phyloP scores from a whole-genome alignment of 2,329 filamentous ascomycete species.

The Laburnicola sp. region DNA sequence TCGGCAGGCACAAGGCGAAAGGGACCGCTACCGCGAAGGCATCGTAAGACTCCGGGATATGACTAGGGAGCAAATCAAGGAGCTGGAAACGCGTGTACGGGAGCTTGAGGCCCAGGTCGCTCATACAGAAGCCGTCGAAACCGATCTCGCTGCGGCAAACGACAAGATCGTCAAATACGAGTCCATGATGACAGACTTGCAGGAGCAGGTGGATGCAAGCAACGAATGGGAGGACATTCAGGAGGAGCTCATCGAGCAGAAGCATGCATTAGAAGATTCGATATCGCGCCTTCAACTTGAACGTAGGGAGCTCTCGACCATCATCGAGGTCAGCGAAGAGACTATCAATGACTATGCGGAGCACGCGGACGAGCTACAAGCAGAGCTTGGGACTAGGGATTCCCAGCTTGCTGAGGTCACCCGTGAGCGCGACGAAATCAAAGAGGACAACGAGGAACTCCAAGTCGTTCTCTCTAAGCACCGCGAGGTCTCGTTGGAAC shows the following conservation, averaged over 20 bases:
- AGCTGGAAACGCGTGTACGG: conserved; percentile 61
- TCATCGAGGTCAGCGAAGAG: conserved; percentile 93
- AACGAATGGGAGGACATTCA: conserved; percentile 91
- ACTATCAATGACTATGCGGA: conserved; percentile 91
- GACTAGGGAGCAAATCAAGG: conserved; percentile 80
- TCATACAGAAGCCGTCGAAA: conserved; percentile 45
- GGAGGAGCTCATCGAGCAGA: conserved; percentile 85
- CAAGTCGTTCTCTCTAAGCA: conserved; percentile 89
- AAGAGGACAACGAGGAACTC: conserved; percentile 79
- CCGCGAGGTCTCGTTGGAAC: conserved; percentile 79
- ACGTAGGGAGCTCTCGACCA: conserved; percentile 82
- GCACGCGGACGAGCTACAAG: conserved; percentile 90
- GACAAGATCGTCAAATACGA: conserved; percentile 61
- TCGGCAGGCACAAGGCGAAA: conserved; percentile 88
- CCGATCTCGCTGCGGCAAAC: conserved; percentile 31
- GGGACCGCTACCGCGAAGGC: conserved; percentile 83
- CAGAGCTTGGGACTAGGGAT: conserved; percentile 89
- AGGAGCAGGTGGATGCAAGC: conserved; percentile 87
- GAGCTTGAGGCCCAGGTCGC: conserved; percentile 43
- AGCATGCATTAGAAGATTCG: conserved; percentile 78
- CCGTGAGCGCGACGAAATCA: conserved; percentile 72
- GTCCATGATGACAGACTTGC: conserved; percentile 77
- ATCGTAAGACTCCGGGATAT: conserved; percentile 82
- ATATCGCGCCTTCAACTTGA: conserved; percentile 79
- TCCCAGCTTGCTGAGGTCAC: conserved; percentile 79